A percentile compares a stretch with the other conserved stretches of the same genome.
Evolutionary conservation across 1,284 basidiomycete species (phyloP).

Genomic region (Ceratobasidium sp.): DNA sequence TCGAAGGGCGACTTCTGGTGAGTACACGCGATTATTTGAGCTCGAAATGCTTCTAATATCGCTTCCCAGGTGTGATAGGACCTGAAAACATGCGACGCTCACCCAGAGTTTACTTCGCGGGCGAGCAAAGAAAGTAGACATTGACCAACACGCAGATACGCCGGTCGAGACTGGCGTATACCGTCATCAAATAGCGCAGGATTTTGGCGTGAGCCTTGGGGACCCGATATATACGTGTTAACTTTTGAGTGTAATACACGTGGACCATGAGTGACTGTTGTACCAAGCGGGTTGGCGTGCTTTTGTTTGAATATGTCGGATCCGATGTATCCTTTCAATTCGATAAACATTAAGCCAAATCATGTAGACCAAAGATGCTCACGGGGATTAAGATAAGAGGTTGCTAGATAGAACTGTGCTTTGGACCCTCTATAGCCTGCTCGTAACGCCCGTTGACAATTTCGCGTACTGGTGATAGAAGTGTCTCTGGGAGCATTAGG

Average conservation of each 20-base stretch:
- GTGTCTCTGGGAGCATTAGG: too few relatives aligned
- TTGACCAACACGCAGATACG: slow-evolving; percentile 18
- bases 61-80: slow-evolving; percentile 1
- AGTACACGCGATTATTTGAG: slow-evolving; percentile 17
- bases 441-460: too few relatives aligned
- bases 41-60: slow-evolving; percentile 13
- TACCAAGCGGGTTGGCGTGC: not conserved
- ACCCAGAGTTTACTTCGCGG: slow-evolving; percentile 26
- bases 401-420: too few relatives aligned
- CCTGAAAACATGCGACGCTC: not conserved
- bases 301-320: slow-evolving; percentile 1
- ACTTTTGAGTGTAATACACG: not conserved
- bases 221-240: too few relatives aligned
- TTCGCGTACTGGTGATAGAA: too few relatives aligned
- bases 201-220: not conserved
- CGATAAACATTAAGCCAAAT: too few relatives aligned
- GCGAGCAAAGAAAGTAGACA: slow-evolving; percentile 7
- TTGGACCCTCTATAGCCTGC: too few relatives aligned
- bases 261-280: not conserved
- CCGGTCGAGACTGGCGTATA: slow-evolving; percentile 12
- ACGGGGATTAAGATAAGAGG: too few relatives aligned
- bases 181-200: slow-evolving; percentile 9
- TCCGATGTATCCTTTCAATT: not conserved
- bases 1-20: slow-evolving; percentile 18
- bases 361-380: too few relatives aligned